Conservation (phyloP, 2,329 filamentous ascomycete species). For the Xylaria sp. region DNA sequence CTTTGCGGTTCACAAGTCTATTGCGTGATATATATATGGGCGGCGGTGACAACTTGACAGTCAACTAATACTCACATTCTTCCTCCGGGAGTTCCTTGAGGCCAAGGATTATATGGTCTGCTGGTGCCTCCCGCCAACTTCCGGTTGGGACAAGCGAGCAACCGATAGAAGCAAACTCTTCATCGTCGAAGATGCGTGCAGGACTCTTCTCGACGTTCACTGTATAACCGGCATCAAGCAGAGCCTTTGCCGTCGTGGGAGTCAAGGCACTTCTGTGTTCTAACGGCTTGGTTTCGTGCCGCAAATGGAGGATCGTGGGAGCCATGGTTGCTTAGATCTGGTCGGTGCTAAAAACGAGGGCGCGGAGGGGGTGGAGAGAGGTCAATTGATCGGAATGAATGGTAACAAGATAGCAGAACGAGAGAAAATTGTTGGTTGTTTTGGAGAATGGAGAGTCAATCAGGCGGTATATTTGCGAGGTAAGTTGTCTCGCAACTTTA, state of each 20-base stretch:
- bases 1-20: background rate
- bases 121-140: conserved; percentile 74
- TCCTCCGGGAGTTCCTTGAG: conserved; percentile 83
- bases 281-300: conserved; percentile 69
- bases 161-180: conserved; percentile 71
- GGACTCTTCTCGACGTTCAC: conserved; percentile 75
- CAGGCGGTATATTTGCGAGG: background rate
- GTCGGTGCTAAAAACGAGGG: background rate
- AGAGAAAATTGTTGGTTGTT: background rate
- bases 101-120: conserved; percentile 77
- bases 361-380: background rate
- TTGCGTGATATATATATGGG: too few species aligned
- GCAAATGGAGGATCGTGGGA: conserved; percentile 61
- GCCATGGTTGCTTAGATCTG: conserved; percentile 40
- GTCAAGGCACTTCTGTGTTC: conserved; percentile 62
- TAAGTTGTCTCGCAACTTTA: conserved; percentile 26
- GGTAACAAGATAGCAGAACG: background rate
- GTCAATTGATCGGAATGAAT: background rate
- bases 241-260: conserved; percentile 62
- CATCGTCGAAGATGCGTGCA: conserved; percentile 73
- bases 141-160: conserved; percentile 73
- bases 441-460: background rate
- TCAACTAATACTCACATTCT: conserved; percentile 61
- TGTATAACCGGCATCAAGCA: conserved; percentile 75
- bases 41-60: background rate